Percentiles rank a stretch among this genome's conserved stretches.
Conservation (phyloP, 1,284 basidiomycete genomes). For the Sporisorium exsertum region DNA sequence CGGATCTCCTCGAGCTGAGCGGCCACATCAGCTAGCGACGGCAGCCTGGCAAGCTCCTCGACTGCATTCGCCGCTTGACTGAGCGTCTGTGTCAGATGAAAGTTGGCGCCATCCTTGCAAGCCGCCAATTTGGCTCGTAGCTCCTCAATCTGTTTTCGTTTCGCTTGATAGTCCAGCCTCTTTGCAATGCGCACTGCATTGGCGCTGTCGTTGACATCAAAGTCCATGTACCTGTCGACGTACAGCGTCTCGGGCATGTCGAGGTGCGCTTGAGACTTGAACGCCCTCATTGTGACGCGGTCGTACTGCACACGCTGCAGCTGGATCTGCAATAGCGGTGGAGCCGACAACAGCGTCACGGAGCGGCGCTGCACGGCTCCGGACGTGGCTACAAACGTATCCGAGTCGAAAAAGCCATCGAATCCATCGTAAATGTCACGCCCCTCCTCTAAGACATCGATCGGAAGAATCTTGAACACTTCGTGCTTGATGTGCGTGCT, state of each 20-base stretch:
- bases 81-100: slow-evolving; percentile 39
- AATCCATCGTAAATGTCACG: slow-evolving; percentile 94
- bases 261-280: slow-evolving; percentile 95
- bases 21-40: slow-evolving; percentile 24
- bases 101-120: slow-evolving; percentile 37
- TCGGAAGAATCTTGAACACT: slow-evolving; percentile 90
- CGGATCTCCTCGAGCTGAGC: slow-evolving; percentile 29
- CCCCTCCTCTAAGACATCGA: slow-evolving; percentile 87
- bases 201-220: slow-evolving; percentile 75
- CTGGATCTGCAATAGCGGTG: slow-evolving; percentile 92
- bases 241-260: slow-evolving; percentile 86
- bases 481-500: slow-evolving; percentile 84
- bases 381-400: slow-evolving; percentile 80
- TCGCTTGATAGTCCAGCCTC: slow-evolving; percentile 72
- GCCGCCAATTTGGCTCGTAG: slow-evolving; percentile 34
- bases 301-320: slow-evolving; percentile 97
- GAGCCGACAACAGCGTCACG: slow-evolving; percentile 85
- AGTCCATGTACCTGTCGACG: slow-evolving; percentile 87
- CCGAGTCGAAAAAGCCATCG: slow-evolving; percentile 89
- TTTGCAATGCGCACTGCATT: slow-evolving; percentile 75
- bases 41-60: slow-evolving; percentile 36
- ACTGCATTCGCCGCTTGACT: slow-evolving; percentile 37
- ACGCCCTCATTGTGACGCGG: slow-evolving; percentile 84
- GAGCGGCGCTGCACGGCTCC: slow-evolving; percentile 88
- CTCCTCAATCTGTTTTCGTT: slow-evolving; percentile 43